Conservation (phyloP, 2,329 filamentous ascomycete species). For the Pseudocercospora pini-densiflorae region DNA sequence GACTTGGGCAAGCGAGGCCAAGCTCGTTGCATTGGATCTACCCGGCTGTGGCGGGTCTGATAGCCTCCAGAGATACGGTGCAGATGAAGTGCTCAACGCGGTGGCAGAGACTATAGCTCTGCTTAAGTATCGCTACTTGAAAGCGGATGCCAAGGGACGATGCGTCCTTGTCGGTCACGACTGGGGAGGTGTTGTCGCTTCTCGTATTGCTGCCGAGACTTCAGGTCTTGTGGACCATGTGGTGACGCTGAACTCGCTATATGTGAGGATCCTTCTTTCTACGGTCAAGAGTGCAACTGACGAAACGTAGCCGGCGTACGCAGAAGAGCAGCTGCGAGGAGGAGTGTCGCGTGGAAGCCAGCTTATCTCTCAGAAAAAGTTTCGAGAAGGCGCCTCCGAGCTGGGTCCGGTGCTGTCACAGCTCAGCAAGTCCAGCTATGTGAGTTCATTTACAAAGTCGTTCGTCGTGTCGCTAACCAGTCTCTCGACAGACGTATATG, state of each 20-base stretch:
- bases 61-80: constrained; percentile 53
- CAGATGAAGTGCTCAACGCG: constrained; percentile 57
- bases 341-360: constrained; percentile 13
- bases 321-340: constrained; percentile 17
- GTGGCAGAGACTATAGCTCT: constrained; percentile 58
- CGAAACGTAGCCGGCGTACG: constrained; percentile 17
- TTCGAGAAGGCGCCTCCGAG: constrained; percentile 9
- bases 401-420: constrained; percentile 51
- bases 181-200: constrained; percentile 55
- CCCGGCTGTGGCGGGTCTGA: constrained; percentile 65
- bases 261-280: constrained; percentile 48
- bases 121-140: constrained; percentile 53
- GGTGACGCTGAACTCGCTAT: constrained; percentile 58
- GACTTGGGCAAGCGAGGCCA: constrained; percentile 44
- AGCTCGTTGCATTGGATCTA: constrained; percentile 60
- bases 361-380: constrained; percentile 15
- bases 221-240: constrained; percentile 60
- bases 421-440: constrained; percentile 55
- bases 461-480: neutral
- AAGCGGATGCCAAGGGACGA: constrained; percentile 29
- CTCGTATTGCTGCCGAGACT: constrained; percentile 63
- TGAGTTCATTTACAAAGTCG: constrained; percentile 11
- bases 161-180: constrained; percentile 53
- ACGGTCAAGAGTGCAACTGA: neutral
- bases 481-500: constrained; percentile 23